phyloP scores from a whole-genome alignment of 495 filamentous ascomycete species.

The Trichoderma virens region DNA sequence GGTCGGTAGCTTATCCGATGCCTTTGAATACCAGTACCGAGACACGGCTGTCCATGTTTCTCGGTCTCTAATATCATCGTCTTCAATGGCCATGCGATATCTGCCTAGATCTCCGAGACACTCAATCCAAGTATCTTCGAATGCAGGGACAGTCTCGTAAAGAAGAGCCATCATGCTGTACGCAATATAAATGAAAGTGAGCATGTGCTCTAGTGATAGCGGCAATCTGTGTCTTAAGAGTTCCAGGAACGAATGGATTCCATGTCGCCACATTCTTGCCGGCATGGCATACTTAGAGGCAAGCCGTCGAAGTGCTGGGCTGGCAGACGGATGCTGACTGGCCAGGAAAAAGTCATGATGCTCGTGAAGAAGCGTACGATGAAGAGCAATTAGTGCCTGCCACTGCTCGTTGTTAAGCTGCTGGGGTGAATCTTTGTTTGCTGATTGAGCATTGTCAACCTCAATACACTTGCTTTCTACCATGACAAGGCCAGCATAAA shows the following conservation, averaged over 20 bases:
- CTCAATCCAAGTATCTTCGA: slow-evolving; percentile 85
- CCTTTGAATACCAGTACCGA: slow-evolving; percentile 73
- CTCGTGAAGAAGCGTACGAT: slow-evolving; percentile 58
- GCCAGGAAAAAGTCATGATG: slow-evolving; percentile 70
- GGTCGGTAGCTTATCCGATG: slow-evolving; percentile 60
- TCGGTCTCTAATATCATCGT: slow-evolving; percentile 59
- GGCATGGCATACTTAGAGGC: slow-evolving; percentile 73
- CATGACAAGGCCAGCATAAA: slow-evolving; percentile 70
- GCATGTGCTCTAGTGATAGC: slow-evolving; percentile 66
- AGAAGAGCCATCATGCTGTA: slow-evolving; percentile 77
- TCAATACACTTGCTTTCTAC: slow-evolving; percentile 75
- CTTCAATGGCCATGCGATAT: slow-evolving; percentile 67
- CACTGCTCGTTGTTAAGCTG: slow-evolving; percentile 55
- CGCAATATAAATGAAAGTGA: slow-evolving; percentile 72
- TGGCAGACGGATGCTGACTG: slow-evolving; percentile 67
- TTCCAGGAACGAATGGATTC: slow-evolving; percentile 66
- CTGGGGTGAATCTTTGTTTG: slow-evolving; percentile 27
- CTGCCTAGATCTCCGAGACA: slow-evolving; percentile 71
- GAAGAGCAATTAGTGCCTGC: slow-evolving; percentile 64
- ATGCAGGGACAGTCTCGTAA: slow-evolving; percentile 65
- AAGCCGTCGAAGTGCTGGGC: slow-evolving; percentile 44
- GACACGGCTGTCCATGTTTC: slow-evolving; percentile 75
- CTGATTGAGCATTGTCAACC: slow-evolving; percentile 54
- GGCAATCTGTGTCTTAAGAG: slow-evolving; percentile 63
- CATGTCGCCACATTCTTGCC: slow-evolving; percentile 62